A percentile compares a stretch with the other conserved stretches of the same genome.
Conservation (phyloP, 2,329 filamentous ascomycete genomes). For the Paecilomyces sp. region DNA sequence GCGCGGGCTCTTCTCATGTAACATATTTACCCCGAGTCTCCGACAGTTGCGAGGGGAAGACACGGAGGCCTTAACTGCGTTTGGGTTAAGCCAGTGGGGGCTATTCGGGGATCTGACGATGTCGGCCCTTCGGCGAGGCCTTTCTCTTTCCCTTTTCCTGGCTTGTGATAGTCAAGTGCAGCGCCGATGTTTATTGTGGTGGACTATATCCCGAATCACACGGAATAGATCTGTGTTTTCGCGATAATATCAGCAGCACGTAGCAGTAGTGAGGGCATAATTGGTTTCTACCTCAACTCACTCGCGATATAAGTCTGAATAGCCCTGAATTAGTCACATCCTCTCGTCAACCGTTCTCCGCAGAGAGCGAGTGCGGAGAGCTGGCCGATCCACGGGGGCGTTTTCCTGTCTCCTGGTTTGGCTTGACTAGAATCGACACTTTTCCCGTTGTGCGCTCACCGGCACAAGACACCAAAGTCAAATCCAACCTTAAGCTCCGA, state of each 20-base stretch:
- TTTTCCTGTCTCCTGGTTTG: neutral
- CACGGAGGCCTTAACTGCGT: neutral
- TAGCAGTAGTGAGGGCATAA: too few species aligned
- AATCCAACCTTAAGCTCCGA: neutral
- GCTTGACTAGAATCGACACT: neutral
- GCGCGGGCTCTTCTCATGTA: too few species aligned
- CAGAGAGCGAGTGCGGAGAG: neutral
- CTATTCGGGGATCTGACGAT: neutral
- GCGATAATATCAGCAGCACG: neutral
- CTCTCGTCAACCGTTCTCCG: neutral
- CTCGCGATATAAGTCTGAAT: too few species aligned
- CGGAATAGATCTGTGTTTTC: neutral
- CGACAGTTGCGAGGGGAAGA: neutral
- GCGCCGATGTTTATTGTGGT: neutral
- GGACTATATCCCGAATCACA: neutral
- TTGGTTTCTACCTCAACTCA: too few species aligned
- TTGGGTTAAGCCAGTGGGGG: neutral
- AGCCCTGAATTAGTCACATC: neutral
- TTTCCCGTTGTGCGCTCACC: neutral
- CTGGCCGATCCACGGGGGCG: neutral
- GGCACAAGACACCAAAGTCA: neutral
- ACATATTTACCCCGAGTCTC: neutral
- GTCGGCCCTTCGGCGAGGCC: neutral
- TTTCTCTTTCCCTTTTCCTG: neutral
- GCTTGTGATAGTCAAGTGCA: neutral